phyloP scores from a whole-genome alignment of 345 rosid genomes.

The Pistacia integerrima region DNA sequence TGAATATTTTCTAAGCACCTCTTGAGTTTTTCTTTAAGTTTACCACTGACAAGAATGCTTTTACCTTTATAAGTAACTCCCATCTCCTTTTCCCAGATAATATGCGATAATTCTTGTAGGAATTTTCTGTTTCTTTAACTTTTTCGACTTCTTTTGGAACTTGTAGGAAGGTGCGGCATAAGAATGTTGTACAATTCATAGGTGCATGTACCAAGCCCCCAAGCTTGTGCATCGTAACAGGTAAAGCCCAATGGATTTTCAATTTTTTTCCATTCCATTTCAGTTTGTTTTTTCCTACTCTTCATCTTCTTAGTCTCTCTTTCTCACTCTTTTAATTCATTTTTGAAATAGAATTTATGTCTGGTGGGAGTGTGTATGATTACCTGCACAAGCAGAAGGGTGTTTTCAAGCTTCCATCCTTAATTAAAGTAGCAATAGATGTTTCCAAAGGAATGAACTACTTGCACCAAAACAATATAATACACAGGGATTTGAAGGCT shows the following conservation, averaged over 20 bases:
- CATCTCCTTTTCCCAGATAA: not conserved
- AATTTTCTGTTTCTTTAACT: not conserved
- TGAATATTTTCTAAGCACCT: not conserved
- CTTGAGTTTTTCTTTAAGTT: not conserved
- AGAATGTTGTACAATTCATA: constrained; percentile 94
- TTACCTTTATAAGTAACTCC: not conserved
- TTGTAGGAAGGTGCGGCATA: constrained; percentile 93
- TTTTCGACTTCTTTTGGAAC: constrained; percentile 17
- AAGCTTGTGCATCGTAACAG: constrained; percentile 87
- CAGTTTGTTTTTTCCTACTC: constrained; percentile 7
- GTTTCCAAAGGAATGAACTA: constrained; percentile 98
- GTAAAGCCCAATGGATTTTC: constrained; percentile 36
- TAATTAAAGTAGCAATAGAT: constrained; percentile 90
- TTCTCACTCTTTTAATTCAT: constrained; percentile 1
- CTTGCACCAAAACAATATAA: constrained; percentile 91
- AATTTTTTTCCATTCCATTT: not conserved
- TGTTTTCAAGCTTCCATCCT: constrained; percentile 82
- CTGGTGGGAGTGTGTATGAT: constrained; percentile 98
- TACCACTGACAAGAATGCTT: not conserved
- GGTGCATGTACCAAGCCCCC: constrained; percentile 99
- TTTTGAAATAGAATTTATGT: constrained; percentile 69
- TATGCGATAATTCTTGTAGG: not conserved
- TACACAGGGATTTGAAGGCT: constrained; percentile 95
- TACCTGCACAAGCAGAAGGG: constrained; percentile 94
- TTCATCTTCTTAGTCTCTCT: not conserved